Evolutionary conservation across 2,329 filamentous ascomycete species (phyloP).

Genomic region (Colletotrichum sublineola): DNA sequence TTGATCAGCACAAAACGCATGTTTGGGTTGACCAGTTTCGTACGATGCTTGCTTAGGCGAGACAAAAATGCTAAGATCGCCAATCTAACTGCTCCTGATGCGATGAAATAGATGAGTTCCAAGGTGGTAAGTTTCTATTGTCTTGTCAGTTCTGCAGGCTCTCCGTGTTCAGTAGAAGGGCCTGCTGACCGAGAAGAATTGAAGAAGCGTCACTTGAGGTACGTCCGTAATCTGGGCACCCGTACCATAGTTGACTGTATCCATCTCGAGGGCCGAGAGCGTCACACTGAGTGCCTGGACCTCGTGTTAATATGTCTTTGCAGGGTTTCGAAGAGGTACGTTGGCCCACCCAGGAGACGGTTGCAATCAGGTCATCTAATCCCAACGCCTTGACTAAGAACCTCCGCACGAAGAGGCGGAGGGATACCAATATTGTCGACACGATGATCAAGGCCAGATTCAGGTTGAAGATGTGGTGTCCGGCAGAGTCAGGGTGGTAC

Average conservation of each 20-base stretch:
- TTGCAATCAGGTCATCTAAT: conserved; percentile 35
- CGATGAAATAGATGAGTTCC: conserved; percentile 49
- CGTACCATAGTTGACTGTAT: conserved; percentile 33
- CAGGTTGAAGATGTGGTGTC: conserved; percentile 36
- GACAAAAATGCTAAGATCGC: conserved; percentile 53
- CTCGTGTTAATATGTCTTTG: neutral
- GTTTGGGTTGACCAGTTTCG: neutral
- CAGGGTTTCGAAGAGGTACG: fast-evolving
- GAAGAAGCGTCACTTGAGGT: conserved; percentile 13
- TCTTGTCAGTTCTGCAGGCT: neutral
- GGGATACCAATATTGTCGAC: conserved; percentile 25
- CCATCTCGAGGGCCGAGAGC: conserved; percentile 35
- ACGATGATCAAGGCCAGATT: conserved; percentile 37
- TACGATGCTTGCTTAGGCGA: conserved; percentile 52
- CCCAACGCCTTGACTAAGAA: conserved; percentile 28
- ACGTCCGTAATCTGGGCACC: conserved; percentile 32
- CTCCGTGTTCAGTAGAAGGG: too few relatives aligned
- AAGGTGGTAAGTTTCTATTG: conserved; percentile 28
- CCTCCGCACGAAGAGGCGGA: conserved; percentile 31
- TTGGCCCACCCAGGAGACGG: conserved; percentile 30
- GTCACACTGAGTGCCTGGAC: conserved; percentile 22
- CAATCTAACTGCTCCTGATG: conserved; percentile 50
- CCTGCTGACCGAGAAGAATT: conserved; percentile 25
- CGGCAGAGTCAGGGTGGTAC: conserved; percentile 27
- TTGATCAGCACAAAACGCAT: neutral